phyloP scores from a whole-genome alignment of 2,329 filamentous ascomycete species.

The Alternaria infectoria region DNA sequence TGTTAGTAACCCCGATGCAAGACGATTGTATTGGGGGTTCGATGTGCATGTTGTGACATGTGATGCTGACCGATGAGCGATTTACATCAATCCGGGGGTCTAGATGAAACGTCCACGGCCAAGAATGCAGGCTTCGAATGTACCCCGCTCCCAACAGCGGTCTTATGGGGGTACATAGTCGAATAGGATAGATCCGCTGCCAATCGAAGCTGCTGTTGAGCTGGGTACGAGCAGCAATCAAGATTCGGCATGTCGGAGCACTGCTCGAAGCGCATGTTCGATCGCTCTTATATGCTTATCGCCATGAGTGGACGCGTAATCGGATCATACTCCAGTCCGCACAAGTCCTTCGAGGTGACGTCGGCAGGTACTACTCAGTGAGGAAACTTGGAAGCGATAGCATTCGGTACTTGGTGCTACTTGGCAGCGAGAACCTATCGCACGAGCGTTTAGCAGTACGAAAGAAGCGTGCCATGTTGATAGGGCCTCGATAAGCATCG shows the following conservation, averaged over 20 bases:
- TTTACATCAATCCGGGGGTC: background rate
- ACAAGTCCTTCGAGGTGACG: background rate
- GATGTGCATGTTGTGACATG: background rate
- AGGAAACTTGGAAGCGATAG: background rate
- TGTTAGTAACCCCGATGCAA: background rate
- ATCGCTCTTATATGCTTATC: background rate
- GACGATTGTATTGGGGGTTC: background rate
- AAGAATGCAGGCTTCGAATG: background rate
- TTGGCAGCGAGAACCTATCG: background rate
- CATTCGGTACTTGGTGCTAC: background rate
- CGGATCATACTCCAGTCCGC: background rate
- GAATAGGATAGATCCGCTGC: background rate
- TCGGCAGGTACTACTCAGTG: background rate
- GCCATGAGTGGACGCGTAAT: background rate
- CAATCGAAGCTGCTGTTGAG: background rate
- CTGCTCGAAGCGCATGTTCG: background rate
- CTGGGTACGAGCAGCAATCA: background rate
- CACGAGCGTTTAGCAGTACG: background rate
- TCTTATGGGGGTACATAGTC: background rate
- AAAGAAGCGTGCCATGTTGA: background rate
- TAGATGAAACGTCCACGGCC: background rate
- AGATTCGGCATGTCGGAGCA: background rate
- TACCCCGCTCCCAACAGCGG: background rate
- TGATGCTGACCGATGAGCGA: background rate
- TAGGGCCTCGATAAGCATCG: background rate